Conservation (phyloP, 202 grass and related monocot species). For the Saccharum hybrid region DNA sequence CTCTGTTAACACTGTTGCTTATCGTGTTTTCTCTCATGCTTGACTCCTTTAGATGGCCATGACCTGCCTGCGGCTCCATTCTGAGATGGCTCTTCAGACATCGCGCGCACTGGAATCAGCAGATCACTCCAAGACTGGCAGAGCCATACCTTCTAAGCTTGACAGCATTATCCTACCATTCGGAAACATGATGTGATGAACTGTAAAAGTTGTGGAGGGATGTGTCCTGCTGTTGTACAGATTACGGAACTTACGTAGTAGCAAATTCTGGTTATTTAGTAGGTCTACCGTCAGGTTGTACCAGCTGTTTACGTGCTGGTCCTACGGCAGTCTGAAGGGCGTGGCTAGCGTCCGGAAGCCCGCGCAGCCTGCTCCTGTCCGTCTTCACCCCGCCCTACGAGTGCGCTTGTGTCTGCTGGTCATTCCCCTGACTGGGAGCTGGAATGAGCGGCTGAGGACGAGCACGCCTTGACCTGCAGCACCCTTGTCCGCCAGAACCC, state of each 20-base stretch:
- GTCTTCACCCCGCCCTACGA: too few species aligned
- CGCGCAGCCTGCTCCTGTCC: too few species aligned
- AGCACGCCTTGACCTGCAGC: too few species aligned
- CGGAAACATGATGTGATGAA: slow-evolving; percentile 62
- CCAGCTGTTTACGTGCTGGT: not conserved
- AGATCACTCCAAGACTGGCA: slow-evolving; percentile 46
- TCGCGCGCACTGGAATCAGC: slow-evolving; percentile 80
- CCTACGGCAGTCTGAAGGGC: not conserved
- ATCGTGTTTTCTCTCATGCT: not conserved
- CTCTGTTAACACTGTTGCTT: slow-evolving; percentile 1
- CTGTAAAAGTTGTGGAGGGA: not conserved
- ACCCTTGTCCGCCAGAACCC: too few species aligned
- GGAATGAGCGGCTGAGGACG: too few species aligned
- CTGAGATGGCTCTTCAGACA: slow-evolving; percentile 88
- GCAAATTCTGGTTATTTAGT: slow-evolving; percentile 2
- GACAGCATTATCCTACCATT: slow-evolving; percentile 90
- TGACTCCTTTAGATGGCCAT: slow-evolving; percentile 78
- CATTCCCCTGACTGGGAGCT: too few species aligned
- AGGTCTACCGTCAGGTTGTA: not conserved
- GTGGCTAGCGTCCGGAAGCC: too few species aligned
- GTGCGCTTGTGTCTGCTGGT: too few species aligned
- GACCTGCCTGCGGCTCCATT: slow-evolving; percentile 87
- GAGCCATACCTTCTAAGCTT: slow-evolving; percentile 56
- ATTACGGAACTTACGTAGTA: not conserved
- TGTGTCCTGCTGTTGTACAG: not conserved